phyloP scores from a whole-genome alignment of 208 protist species.

The Leptomonas seymouri region DNA sequence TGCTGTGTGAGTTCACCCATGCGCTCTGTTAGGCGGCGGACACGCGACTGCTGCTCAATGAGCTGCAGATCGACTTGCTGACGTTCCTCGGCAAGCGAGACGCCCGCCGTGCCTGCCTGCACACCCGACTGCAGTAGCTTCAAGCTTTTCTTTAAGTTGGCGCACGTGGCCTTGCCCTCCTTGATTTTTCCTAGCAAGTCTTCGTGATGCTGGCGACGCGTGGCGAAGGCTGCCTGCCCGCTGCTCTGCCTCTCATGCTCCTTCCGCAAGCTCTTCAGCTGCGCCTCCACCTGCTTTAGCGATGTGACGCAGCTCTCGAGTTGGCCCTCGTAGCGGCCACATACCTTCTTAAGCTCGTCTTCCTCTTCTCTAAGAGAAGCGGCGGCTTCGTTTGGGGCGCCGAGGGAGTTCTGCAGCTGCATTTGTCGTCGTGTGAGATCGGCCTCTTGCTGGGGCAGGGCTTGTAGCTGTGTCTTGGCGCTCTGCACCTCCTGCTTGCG shows the following conservation, averaged over 20 bases:
- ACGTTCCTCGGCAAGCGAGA: constrained; percentile 83
- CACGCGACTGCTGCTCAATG: constrained; percentile 49
- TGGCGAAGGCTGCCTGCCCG: constrained; percentile 49
- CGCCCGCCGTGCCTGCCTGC: constrained; percentile 68
- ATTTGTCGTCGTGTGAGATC: constrained; percentile 58
- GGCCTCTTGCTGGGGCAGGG: constrained; percentile 56
- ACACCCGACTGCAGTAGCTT: constrained; percentile 82
- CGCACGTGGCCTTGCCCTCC: constrained; percentile 48
- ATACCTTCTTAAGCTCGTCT: constrained; percentile 52
- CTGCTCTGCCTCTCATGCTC: constrained; percentile 54
- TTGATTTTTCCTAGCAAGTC: constrained; percentile 54
- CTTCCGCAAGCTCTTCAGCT: constrained; percentile 48
- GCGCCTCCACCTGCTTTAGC: constrained; percentile 55
- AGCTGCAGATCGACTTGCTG: constrained; percentile 64
- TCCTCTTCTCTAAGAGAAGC: constrained; percentile 74
- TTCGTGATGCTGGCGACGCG: constrained; percentile 42
- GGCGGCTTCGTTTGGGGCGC: constrained; percentile 54
- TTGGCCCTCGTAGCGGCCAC: constrained; percentile 54
- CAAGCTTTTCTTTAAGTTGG: constrained; percentile 70
- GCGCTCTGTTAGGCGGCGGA: constrained; percentile 52
- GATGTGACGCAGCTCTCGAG: constrained; percentile 38
- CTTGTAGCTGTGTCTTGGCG: constrained; percentile 58
- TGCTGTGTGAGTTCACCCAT: constrained; percentile 53
- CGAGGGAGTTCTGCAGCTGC: constrained; percentile 55
- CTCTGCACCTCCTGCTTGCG: constrained; percentile 21